Base-by-base conservation (phyloP, 768 basidiomycete species). In the Gloeostereum incarnatum region DNA sequence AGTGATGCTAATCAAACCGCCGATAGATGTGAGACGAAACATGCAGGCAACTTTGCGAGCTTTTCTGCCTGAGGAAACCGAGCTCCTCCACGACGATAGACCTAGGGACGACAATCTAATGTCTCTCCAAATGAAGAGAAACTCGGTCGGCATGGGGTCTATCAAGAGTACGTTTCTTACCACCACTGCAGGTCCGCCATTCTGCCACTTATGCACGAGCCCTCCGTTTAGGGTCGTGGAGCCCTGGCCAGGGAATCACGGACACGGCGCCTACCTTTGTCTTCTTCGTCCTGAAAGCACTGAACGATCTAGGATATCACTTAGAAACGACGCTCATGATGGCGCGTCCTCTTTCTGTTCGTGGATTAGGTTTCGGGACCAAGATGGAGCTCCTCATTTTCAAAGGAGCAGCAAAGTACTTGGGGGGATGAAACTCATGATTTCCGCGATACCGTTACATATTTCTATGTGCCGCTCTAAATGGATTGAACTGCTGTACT, bases 301-400 rank as follows among this genome's bases (percentile, higher is more conserved):
- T 86, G 45, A 65, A 59, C 45, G 56, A 60, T 16, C 57, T 75
- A 39, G 72, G 77, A 8, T 87, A 71, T 54, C 66, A 69, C 34
- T 68, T 88, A 10, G 74, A 80, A 45, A 78, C 81, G 2, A 71
- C 78, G 16, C 56, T 88, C n/a, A 72, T 76, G 0, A 66, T 88
- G 49, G 75, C 57, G 27, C 55, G 65, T 40, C 62, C 62, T 48
- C 65, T 67, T 29, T 52, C 68, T 34, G 45, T 71, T 36, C 61
- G 36, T 40, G 10, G 32, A 9, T n/a, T 45, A 38, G 38, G 67
- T 10, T 52, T 68, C 34, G 63, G 65, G 19, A 48, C 57, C 10
- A 65, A 68, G 41, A 71, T 65, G 48, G 82, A 85, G 52, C 48
- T 82, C 11, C 73, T 82, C 60, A 63, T 86, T 18, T 83, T 86